A percentile compares a stretch with the other conserved stretches of the same genome.
These are phyloP conservation scores for Ogataea pilisensis DNA, from an alignment of 805 yeast genomes.

Conservation along the genomic window DNA sequence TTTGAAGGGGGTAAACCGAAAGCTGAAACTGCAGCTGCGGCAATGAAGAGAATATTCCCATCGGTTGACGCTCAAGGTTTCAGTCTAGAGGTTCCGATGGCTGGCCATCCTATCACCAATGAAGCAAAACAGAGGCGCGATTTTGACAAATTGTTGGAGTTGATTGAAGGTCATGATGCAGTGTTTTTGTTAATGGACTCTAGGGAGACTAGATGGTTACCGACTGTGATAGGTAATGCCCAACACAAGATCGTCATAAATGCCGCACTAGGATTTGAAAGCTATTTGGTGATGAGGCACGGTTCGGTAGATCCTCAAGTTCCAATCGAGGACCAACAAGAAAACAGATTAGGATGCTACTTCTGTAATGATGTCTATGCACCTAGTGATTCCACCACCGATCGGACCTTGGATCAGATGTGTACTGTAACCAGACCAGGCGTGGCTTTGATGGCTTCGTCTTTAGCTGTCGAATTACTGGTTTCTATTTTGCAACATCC, in stretches of 20 bases:
- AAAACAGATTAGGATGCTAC: slow-evolving; percentile 77
- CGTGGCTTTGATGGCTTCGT: slow-evolving; percentile 81
- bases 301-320: slow-evolving; percentile 43
- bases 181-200: slow-evolving; percentile 87
- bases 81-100: slow-evolving; percentile 84
- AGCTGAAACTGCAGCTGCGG: slow-evolving; percentile 72
- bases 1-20: slow-evolving; percentile 70
- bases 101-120: slow-evolving; percentile 78
- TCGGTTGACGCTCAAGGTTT: slow-evolving; percentile 62
- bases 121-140: slow-evolving; percentile 47
- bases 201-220: slow-evolving; percentile 96
- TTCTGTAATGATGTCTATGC: slow-evolving; percentile 96
- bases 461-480: slow-evolving; percentile 79
- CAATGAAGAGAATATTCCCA: slow-evolving; percentile 74
- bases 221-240: slow-evolving; percentile 74
- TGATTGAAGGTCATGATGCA: slow-evolving; percentile 69
- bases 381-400: slow-evolving; percentile 82
- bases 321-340: slow-evolving; percentile 21
- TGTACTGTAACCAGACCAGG: slow-evolving; percentile 99
- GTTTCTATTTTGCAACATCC: slow-evolving; percentile 72
- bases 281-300: slow-evolving; percentile 91
- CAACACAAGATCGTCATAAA: slow-evolving; percentile 73
- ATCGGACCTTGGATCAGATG: slow-evolving; percentile 93
- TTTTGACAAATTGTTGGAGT: slow-evolving; percentile 46
- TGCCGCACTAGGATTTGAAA: slow-evolving; percentile 94